Base-by-base conservation (phyloP, 2,329 filamentous ascomycete genomes). In the Ciborinia camelliae region DNA sequence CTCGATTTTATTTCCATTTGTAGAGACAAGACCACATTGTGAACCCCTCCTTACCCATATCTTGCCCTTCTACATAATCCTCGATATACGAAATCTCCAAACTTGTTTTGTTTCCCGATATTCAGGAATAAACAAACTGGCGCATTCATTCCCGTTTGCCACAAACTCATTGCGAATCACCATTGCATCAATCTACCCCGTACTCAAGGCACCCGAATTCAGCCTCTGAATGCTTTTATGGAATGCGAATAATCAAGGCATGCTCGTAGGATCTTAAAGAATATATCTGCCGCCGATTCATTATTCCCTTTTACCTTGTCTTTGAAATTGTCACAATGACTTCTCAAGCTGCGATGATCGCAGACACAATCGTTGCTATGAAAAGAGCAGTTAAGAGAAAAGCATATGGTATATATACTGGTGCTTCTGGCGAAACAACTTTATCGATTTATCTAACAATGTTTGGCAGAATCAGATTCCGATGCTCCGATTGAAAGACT, bases 401-500 rank as follows among this genome's bases (percentile, higher is more conserved):
- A 75, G 80, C 83, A 69, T 87, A 86, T 65, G 86, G 86, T 87
- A 77, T 68, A 77, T 68, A 76, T n/a, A 43, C 58, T 53, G n/a
- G 30, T 47, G 61, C 23, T 50, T 5, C 66, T 55, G 58, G n/a
- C 47, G 62, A 65, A 70, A 73, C 67, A 73, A 47, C n/a, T 35
- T 35, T 28, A 26, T 59, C 41, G 41, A 59, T 26, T 30, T 73
- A n/a, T 43, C 32, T 50, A 60, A 71, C 51, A 23, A 63, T 61
- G 54, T 52, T 53, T 47, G 53, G 69, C 63, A 92, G 90, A 91
- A 68, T 91, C 88, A 71, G 90, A 93, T 75, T 91, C 89, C 65
- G 91, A 94, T 76, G 86, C 87, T 66, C 84, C 86, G 63, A 87
- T 92, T 71, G 83, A 87, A 66, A 82, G 84, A 71, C 84, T 84